Percentiles rank a stretch among this genome's conserved stretches.
Evolutionary conservation across 306 rosid genomes (phyloP).

Genomic region (Hippophae gyantsensis): DNA sequence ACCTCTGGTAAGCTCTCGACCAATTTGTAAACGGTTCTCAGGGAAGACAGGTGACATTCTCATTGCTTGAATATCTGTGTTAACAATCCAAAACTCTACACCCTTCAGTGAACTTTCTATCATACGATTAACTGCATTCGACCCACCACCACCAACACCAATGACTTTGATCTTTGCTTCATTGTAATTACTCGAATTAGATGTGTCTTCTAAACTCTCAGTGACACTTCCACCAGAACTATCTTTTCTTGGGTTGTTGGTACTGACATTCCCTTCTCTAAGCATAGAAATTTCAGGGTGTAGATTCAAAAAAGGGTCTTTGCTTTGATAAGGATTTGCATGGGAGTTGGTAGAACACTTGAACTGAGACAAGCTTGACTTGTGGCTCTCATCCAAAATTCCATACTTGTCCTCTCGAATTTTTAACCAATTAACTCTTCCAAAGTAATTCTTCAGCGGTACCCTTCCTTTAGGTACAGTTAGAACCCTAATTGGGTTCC

Average conservation of each 20-base stretch:
- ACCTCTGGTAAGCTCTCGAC: slow-evolving; percentile 95
- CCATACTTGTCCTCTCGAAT: slow-evolving; percentile 32
- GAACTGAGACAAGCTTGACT: slow-evolving; percentile 33
- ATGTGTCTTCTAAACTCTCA: slow-evolving; percentile 41
- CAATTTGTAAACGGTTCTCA: slow-evolving; percentile 77
- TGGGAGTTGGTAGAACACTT: slow-evolving; percentile 58
- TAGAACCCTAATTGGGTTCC: slow-evolving; percentile 47
- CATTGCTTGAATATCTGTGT: slow-evolving; percentile 92
- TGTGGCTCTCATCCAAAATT: slow-evolving; percentile 29
- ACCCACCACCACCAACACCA: slow-evolving; percentile 97
- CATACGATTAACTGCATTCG: slow-evolving; percentile 96
- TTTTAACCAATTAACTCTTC: slow-evolving; percentile 32
- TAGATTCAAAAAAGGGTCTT: slow-evolving; percentile 82
- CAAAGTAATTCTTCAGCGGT: slow-evolving; percentile 31
- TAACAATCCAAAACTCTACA: slow-evolving; percentile 92
- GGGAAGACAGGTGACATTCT: slow-evolving; percentile 84
- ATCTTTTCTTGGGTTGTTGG: slow-evolving; percentile 54
- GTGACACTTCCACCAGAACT: slow-evolving; percentile 32
- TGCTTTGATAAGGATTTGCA: slow-evolving; percentile 42
- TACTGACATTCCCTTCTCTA: slow-evolving; percentile 49
- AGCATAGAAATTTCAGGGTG: slow-evolving; percentile 95
- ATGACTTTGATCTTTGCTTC: slow-evolving; percentile 84
- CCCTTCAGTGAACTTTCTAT: slow-evolving; percentile 93
- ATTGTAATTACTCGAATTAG: slow-evolving; percentile 40
- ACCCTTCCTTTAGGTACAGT: slow-evolving; percentile 50